A percentile compares a stretch with the other conserved stretches of the same genome.
Evolutionary conservation across 2,329 filamentous ascomycete genomes (phyloP).

Genomic region (Cyphellophora europaea): DNA sequence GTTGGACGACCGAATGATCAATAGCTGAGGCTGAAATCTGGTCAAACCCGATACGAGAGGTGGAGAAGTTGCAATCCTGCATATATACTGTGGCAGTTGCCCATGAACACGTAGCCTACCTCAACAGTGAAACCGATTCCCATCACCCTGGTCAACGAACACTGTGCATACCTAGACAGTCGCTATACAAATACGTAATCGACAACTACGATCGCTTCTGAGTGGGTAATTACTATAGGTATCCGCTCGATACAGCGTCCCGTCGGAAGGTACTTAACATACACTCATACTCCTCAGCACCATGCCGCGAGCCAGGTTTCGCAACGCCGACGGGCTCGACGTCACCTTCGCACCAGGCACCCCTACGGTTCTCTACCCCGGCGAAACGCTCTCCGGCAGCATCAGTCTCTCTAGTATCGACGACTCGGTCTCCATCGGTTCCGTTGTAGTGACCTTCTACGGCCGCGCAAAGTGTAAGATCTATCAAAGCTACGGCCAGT

Average conservation of each 20-base stretch:
- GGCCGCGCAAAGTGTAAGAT: slow-evolving; percentile 14
- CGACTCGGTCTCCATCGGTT: slow-evolving; percentile 13
- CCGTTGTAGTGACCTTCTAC: slow-evolving; percentile 12
- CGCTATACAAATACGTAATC: too few relatives aligned
- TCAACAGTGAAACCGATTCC: not conserved
- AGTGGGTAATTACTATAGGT: not conserved
- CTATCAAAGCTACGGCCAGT: slow-evolving; percentile 13
- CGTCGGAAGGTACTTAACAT: not conserved
- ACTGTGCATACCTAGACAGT: too few relatives aligned
- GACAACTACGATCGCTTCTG: not conserved
- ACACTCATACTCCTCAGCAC: not conserved
- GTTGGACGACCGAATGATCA: too few relatives aligned
- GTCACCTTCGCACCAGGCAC: not conserved
- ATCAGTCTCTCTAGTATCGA: slow-evolving; percentile 12
- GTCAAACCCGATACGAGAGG: too few relatives aligned
- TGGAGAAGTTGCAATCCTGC: too few relatives aligned
- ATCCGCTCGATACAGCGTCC: not conserved
- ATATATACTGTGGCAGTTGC: too few relatives aligned
- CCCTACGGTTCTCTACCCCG: not conserved
- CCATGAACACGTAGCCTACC: not conserved
- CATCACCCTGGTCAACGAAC: not conserved
- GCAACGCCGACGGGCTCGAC: not conserved
- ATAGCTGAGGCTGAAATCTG: too few relatives aligned
- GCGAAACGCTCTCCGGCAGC: slow-evolving; percentile 3
- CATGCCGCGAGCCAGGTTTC: not conserved